These are phyloP conservation scores for Fusarium staphyleae DNA, from an alignment of 2,329 filamentous ascomycete genomes.

Conservation along the genomic window DNA sequence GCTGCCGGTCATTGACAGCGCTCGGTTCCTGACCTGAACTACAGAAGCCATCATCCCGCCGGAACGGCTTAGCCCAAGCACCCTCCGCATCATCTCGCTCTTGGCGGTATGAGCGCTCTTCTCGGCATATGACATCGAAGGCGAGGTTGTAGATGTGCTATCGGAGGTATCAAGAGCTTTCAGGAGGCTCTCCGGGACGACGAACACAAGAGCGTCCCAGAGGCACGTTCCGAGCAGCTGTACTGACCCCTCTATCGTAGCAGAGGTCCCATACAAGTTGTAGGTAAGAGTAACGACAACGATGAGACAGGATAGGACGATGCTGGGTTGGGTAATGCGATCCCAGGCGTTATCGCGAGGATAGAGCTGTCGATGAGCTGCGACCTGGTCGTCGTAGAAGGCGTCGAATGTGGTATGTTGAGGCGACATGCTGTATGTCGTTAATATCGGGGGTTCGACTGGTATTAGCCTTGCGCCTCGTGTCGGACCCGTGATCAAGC, in stretches of 20 bases:
- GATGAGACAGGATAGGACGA: slow-evolving; percentile 46
- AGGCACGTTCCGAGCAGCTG: slow-evolving; percentile 52
- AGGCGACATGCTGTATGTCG: slow-evolving; percentile 45
- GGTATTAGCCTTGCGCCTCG: slow-evolving; percentile 32
- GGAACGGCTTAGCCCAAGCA: slow-evolving; percentile 65
- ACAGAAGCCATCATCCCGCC: slow-evolving; percentile 63
- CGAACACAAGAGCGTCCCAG: slow-evolving; percentile 67
- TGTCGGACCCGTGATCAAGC: slow-evolving; percentile 37
- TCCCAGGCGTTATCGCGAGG: slow-evolving; percentile 41
- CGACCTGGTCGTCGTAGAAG: slow-evolving; percentile 48
- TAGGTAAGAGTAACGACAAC: slow-evolving; percentile 46
- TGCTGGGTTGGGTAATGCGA: slow-evolving; percentile 46
- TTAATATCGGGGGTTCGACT: slow-evolving; percentile 23
- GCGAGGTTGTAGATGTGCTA: slow-evolving; percentile 54
- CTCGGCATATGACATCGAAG: slow-evolving; percentile 48
- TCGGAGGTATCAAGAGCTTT: slow-evolving; percentile 64
- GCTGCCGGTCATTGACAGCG: slow-evolving; percentile 59
- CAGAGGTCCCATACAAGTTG: slow-evolving; percentile 46
- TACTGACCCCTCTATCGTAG: slow-evolving; percentile 41
- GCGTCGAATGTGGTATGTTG: slow-evolving; percentile 44
- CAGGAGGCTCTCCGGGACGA: slow-evolving; percentile 64
- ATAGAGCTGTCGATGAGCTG: slow-evolving; percentile 44
- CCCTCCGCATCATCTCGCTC: slow-evolving; percentile 67
- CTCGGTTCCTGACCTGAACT: slow-evolving; percentile 64
- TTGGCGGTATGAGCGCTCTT: slow-evolving; percentile 63